Base-by-base conservation (phyloP, 257 asterid species). In the Haberlea rhodopensis region DNA sequence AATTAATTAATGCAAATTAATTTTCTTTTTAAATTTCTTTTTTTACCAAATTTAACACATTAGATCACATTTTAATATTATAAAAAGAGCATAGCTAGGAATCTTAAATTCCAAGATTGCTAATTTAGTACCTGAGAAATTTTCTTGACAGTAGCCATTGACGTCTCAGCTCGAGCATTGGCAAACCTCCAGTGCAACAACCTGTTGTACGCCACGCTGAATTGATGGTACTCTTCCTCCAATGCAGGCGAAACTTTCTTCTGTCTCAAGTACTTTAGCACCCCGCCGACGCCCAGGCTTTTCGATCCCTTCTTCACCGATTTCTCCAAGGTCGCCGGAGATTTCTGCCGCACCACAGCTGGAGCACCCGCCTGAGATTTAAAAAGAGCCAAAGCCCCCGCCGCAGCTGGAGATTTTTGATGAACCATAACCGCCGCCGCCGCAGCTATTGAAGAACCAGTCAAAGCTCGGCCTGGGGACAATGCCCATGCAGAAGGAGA, bases 401-500 rank as follows among this genome's bases (percentile, higher is more conserved):
- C 56, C 49, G 43, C 5, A 28, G 52, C 46, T 20, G 4, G 58
- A 18, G 63, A 34, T 49, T 45, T 77, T 73, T 15, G 82, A 55
- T 5, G 74, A 28, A 27, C 26, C 24, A 26, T n/a, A 11, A 74
- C 73, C 63, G 43, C 66, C 28, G 72, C 9, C 32, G 37, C 45
- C 25, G 5, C 63, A 15, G 59, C 55, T 52, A 77, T 73, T 15
- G 85, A 58, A 9, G 74, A 28, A 23, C 26, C 24, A 26, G 82
- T 67, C 37, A 54, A 13, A 29, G 78, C 62, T 21, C 95, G 73
- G 3, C 95, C 94, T 0, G 94, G 82, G 0, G 96, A 89, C 65
- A 89, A 57, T 8, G 96, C 96, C 97, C 95, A 89, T 8, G 94
- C 95, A 1, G 97, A 87, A 10, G 89, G 94, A 21, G 96, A 89